Percentiles rank a stretch among this genome's conserved stretches.
Evolutionary conservation across 352 stramenopile species (phyloP).

Genomic region (Phytophthora chlamydospora): DNA sequence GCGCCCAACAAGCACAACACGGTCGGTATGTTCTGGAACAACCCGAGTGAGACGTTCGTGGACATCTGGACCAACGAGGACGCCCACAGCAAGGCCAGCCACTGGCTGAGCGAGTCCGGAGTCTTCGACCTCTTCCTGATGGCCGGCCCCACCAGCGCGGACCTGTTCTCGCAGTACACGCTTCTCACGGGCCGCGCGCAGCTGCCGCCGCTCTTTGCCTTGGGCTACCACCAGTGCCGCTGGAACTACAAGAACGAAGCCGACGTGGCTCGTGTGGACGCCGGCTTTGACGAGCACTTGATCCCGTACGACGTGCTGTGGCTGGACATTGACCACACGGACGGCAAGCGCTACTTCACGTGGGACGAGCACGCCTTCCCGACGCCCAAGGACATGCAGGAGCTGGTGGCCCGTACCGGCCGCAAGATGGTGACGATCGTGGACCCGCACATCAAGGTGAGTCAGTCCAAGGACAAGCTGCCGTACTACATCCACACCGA

Average conservation of each 20-base stretch:
- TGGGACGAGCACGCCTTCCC: conserved; percentile 98
- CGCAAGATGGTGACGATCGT: conserved; percentile 99
- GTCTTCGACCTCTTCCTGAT: conserved; percentile 98
- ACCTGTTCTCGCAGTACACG: conserved; percentile 94
- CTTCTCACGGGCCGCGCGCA: conserved; percentile 91
- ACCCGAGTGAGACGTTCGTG: conserved; percentile 99
- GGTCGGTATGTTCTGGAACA: conserved; percentile 98
- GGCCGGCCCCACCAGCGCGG: conserved; percentile 80
- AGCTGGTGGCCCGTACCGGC: conserved; percentile 89
- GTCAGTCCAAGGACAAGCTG: conserved; percentile 78
- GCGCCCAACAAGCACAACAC: conserved; percentile 75
- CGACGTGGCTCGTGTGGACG: conserved; percentile 91
- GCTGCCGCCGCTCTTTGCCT: conserved; percentile 96
- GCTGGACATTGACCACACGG: conserved; percentile 99
- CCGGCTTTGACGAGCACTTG: conserved; percentile 95
- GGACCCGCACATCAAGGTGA: conserved; percentile 98
- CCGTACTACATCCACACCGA: conserved; percentile 93
- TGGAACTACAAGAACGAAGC: conserved; percentile 99
- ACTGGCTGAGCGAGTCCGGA: conserved; percentile 96
- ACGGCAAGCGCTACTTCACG: conserved; percentile 98
- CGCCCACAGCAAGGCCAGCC: conserved; percentile 62
- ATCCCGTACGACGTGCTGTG: conserved; percentile 99
- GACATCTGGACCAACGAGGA: conserved; percentile 89
- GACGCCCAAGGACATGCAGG: conserved; percentile 95
- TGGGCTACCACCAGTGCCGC: conserved; percentile 99